Evolutionary conservation across 1,139 yeast genomes (phyloP), one percentile per base, ranked within the genome.

Genomic region (Protomyces arabidopsidicola): DNA sequence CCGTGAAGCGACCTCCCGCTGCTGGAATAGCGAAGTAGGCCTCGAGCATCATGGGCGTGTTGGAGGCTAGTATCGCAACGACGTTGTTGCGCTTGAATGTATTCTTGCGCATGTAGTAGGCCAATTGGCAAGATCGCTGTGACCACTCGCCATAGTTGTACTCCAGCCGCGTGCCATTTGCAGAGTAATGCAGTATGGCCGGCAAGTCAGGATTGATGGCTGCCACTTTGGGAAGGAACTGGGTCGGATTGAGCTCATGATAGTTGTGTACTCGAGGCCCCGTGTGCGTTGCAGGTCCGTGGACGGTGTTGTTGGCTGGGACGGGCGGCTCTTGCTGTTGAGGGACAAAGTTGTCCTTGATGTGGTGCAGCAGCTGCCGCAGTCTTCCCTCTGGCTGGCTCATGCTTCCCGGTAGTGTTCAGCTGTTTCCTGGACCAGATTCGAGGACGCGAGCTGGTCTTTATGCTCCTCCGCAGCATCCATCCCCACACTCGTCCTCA

Each of bases 11-110:
- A 3, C 75, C 75, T 4, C 77, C 77, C 2, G 75, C 67, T 3
- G 76, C 76, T 8, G 71, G 71, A 24, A 73, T 73, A 1, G 75
- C 78, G 67, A 69, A 75, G 70, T 75, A 69, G 27, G 75, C 70
- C 63, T 75, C 78, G 38, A 75, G 70, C 60, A 75, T 75, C 63
- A 76, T 76, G 1, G 78, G 78, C n/a, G 78, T 75, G 68, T 75
- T 75, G 22, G 77, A 73, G 6, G 73, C 75, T 39, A 75, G 67
- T 38, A 75, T 70, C 9, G 77, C 77, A 18, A 75, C 71, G 34
- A 74, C 68, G 67, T 70, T 70, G 62, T 69, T 70, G 50, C 71
- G 70, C 53, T 66, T 55, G 58, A 64, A 67, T 20, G 55, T 34
- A 20, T 53, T 45, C 20, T 64, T 48, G 60, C 70, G 68, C 65